Evolutionary conservation across 495 filamentous ascomycete species (phyloP).

Genomic region (Viridothelium virens): DNA sequence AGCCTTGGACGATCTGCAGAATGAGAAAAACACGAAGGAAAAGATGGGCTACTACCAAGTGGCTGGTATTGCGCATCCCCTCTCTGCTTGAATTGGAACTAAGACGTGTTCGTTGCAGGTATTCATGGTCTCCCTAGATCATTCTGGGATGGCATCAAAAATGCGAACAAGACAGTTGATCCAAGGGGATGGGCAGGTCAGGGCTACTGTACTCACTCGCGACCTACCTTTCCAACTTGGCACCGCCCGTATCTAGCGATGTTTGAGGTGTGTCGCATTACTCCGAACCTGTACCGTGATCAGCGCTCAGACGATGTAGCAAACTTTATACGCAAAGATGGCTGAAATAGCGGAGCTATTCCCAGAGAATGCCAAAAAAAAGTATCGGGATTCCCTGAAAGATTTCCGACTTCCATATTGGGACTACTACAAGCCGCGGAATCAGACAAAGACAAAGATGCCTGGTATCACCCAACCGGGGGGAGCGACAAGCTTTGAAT

Average conservation of each 20-base stretch:
- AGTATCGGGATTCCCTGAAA: neutral
- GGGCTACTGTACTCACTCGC: neutral
- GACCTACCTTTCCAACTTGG: neutral
- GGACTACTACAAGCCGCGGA: neutral
- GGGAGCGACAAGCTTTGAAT: neutral
- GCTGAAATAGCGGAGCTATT: neutral
- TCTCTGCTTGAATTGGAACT: neutral
- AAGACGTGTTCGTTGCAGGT: neutral
- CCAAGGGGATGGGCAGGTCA: neutral
- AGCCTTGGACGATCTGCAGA: neutral
- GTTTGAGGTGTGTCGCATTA: neutral
- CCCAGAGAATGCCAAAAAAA: neutral
- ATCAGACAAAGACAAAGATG: neutral
- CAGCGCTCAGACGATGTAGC: neutral
- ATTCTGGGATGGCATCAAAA: neutral
- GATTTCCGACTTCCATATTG: neutral
- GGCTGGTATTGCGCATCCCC: neutral
- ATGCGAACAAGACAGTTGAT: neutral
- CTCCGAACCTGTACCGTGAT: neutral
- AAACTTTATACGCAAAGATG: neutral
- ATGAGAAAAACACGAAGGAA: neutral
- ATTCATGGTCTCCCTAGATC: neutral
- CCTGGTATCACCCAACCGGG: neutral
- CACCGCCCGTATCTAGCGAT: neutral
- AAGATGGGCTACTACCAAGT: neutral